Evolutionary conservation across 805 yeast genomes (phyloP).

Genomic region (Ogataea thermomethanolica): DNA sequence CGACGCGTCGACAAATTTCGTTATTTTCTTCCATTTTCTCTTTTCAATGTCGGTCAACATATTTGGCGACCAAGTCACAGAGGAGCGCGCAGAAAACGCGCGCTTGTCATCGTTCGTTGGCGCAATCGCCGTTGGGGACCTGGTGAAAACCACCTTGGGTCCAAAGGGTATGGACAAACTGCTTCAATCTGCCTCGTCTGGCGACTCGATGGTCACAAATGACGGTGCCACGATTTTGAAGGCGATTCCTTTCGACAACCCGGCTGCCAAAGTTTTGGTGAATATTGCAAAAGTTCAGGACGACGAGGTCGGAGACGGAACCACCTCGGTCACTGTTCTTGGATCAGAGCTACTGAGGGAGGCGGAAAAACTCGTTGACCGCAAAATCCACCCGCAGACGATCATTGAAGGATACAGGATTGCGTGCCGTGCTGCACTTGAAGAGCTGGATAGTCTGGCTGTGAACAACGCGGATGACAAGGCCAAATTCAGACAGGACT

Average conservation of each 20-base stretch:
- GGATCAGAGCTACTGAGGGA: constrained; percentile 90
- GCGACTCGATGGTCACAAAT: constrained; percentile 79
- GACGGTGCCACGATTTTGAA: constrained; percentile 98
- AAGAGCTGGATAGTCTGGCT: constrained; percentile 73
- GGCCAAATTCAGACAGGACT: constrained; percentile 66
- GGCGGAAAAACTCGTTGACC: constrained; percentile 89
- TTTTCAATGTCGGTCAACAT: constrained; percentile 72
- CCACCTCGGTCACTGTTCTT: constrained; percentile 91
- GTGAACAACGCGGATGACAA: constrained; percentile 63
- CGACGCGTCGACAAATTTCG: constrained; percentile 7
- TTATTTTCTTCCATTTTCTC: constrained; percentile 5
- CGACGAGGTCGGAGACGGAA: constrained; percentile 98
- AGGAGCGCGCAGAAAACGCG: constrained; percentile 97
- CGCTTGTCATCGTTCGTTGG: constrained; percentile 97
- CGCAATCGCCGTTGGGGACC: constrained; percentile 98
- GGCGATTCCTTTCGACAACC: constrained; percentile 92
- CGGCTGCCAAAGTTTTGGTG: constrained; percentile 94
- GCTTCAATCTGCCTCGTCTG: constrained; percentile 80
- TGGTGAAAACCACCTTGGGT: constrained; percentile 90
- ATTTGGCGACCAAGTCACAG: constrained; percentile 95
- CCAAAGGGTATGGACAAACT: constrained; percentile 99
- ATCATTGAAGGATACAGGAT: constrained; percentile 93
- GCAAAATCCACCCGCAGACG: constrained; percentile 95
- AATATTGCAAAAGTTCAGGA: constrained; percentile 96
- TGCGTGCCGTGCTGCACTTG: constrained; percentile 80